Evolutionary conservation across 208 protist species (phyloP), one percentile per base, ranked within the genome.

Genomic region (Acanthamoeba triangularis): DNA sequence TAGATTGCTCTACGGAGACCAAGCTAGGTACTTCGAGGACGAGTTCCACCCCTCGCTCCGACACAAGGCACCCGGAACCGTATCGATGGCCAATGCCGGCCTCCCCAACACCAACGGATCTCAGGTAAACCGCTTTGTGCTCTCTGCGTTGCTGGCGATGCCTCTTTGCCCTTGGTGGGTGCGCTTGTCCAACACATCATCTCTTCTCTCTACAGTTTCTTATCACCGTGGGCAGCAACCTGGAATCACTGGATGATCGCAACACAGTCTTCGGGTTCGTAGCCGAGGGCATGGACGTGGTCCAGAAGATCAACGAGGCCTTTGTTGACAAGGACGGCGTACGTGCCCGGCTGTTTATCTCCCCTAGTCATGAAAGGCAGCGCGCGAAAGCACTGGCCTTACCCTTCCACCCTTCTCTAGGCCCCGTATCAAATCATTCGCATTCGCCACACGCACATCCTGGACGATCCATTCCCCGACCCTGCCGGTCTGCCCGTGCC

Each of bases 381-480:
- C 5, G 25, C 14, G 74, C n/a, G 74, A 35, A 90, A 20, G 25
- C 16, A 44, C 6, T 30, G 8, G 67, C 4, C n/a, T 54, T 92
- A 18, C 7, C 7, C 4, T 10, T 30, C 28, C 54, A 49, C 30
- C 23, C 33, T 11, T 14, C 13, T 49, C 87, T 6, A 92, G 63
- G 54, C 41, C 7, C 98, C 98, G 14, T 98, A 97, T 80, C 95
- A 97, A 49, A 98, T 98, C 95, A 97, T 98, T 65, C 95, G 98
- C 49, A 98, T 99, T 85, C 35, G 95, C 28, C 98, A 99, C 95
- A 99, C 98, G 20, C 95, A 98, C 47, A 96, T 99, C 30, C 96
- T 99, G 30, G 97, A 98, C 94, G 98, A 99, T 85, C 98, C 98
- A 11, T 99, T 99, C 84, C 82, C 91, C 14, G 98, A 99, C 93